Base-by-base conservation (phyloP, 495 filamentous ascomycete species). In the Penicillium salamii region DNA sequence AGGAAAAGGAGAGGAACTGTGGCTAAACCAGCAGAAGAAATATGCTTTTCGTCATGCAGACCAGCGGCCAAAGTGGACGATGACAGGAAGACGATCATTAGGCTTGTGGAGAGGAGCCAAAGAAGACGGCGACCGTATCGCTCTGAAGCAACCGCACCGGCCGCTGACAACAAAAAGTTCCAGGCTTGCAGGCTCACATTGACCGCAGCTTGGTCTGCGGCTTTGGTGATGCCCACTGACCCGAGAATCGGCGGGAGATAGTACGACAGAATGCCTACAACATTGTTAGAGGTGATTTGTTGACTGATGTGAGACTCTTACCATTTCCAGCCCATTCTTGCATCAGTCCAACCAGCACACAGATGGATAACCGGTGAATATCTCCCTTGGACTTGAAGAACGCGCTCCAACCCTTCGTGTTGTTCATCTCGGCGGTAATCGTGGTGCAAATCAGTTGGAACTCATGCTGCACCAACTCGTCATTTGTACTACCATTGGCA, bases 281-380 rank as follows among this genome's bases (percentile, higher is more conserved):
- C 9, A 18, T 5, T 13, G 42, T 55, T 33, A 59, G 46, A n/a
- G 6, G 8, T n/a, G 11, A 6, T 11, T 15, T 15, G 38, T 1
- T n/a, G 3, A 1, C 12, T 13, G 12, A 7, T 24, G 24, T 29
- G 7, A 14, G 38, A 12, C 7, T 34, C 34, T 2, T 62, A 64
- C 78, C 81, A 54, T 86, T 87, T 46, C 84, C 84, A 52, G 76
- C 80, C 80, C 82, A 87, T 66, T 87, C 84, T 15, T 79, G 81
- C 61, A 64, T 64, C 4, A 64, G 26, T 58, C 84, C 84, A 39
- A 83, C 69, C 17, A 80, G 78, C 14, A 84, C 61, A 47, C 83
- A 77, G 18, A 87, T 65, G 4, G 58, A 41, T 8, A 87, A 58
- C 14, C 84, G 76, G 55, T 85, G 83, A 12, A 82, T 71, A 68